These are phyloP conservation scores for Eucalyptus sp. DNA, from an alignment of 345 rosid genomes.

Conservation along the genomic window DNA sequence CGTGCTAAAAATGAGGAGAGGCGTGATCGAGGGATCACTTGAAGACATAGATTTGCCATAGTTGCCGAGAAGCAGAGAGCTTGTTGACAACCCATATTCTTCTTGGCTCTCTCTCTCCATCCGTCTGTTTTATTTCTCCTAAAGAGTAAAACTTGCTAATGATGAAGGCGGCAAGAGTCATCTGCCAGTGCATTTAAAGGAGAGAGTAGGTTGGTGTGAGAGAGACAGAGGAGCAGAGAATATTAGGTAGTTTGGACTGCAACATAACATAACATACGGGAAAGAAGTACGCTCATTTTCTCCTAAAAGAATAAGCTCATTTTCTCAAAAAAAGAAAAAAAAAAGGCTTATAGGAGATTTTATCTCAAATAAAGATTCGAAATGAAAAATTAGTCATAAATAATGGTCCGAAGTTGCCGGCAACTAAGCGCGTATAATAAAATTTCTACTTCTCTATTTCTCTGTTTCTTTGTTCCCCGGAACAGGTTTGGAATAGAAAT, in stretches of 20 bases:
- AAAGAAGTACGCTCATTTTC: no score
- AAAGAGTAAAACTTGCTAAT: neutral
- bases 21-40: constrained; percentile 4
- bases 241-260: neutral
- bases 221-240: neutral
- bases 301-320: neutral
- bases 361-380: neutral
- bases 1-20: constrained; percentile 25
- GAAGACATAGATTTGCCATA: neutral
- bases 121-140: neutral
- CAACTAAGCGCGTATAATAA: no score
- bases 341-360: neutral
- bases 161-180: neutral
- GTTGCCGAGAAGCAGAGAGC: neutral
- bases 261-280: neutral
- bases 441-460: no score
- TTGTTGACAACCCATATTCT: neutral
- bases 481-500: no score
- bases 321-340: neutral
- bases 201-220: neutral
- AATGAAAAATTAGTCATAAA: neutral
- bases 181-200: neutral
- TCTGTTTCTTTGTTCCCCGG: no score
- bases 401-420: neutral
- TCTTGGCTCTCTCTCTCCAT: neutral